These are phyloP conservation scores for Plasmodium inui DNA, from an alignment of 169 alveolate species.

Conservation along the genomic window DNA sequence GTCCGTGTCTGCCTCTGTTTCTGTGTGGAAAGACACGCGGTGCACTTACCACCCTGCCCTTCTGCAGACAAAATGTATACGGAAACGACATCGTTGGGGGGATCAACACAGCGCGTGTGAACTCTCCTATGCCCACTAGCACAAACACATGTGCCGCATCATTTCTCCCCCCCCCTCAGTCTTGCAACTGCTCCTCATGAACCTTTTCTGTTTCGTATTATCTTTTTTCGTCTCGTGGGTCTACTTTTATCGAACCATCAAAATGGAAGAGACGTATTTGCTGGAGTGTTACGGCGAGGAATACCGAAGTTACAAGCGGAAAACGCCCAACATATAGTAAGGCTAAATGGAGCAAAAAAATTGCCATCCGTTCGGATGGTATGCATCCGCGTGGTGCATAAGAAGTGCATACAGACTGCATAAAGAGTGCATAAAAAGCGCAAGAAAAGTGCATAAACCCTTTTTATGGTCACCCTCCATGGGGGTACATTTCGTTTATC, in stretches of 20 bases:
- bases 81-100: neutral
- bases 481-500: neutral
- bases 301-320: constrained; percentile 20
- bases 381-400: neutral
- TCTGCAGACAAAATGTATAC: neutral
- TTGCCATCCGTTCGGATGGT: neutral
- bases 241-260: constrained; percentile 35
- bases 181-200: constrained; percentile 23
- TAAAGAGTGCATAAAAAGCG: neutral
- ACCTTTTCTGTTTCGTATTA: constrained; percentile 11
- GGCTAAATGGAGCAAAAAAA: neutral
- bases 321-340: constrained; percentile 68
- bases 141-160: neutral
- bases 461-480: neutral
- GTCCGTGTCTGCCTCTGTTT: neutral
- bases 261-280: constrained; percentile 29
- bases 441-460: neutral
- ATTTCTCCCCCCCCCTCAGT: constrained; percentile 4
- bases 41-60: neutral
- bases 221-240: constrained; percentile 38
- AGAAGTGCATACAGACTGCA: neutral
- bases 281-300: constrained; percentile 47
- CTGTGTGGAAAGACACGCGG: too few relatives aligned
- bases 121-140: neutral
- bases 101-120: neutral